Conservation (phyloP, 345 rosid species). For the Abelmoschus esculentus region DNA sequence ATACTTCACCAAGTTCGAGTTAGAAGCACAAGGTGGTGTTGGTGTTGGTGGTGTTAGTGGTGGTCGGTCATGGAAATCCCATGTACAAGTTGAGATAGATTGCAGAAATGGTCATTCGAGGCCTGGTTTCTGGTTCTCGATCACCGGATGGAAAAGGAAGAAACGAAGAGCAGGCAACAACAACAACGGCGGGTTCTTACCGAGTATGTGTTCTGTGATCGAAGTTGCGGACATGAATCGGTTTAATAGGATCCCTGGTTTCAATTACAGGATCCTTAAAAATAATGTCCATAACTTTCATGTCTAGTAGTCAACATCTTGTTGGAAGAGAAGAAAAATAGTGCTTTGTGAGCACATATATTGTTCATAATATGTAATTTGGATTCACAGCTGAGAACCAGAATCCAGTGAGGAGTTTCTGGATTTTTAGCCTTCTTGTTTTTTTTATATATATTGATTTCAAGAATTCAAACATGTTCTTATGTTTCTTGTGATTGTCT, state of each 20-base stretch:
- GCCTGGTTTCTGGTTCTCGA: conserved; percentile 45
- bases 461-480: neutral
- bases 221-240: conserved; percentile 38
- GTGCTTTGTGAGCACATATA: neutral
- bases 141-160: conserved; percentile 46
- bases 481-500: neutral
- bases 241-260: conserved; percentile 29
- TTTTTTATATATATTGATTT: no score
- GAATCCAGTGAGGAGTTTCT: neutral
- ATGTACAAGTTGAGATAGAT: conserved; percentile 16
- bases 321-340: neutral
- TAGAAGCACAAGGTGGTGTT: conserved; percentile 8
- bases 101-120: conserved; percentile 28
- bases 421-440: neutral
- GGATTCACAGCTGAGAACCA: neutral
- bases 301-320: conserved; percentile 8
- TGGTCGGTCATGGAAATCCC: conserved; percentile 22
- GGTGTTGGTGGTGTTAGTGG: neutral
- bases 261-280: conserved; percentile 57
- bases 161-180: conserved; percentile 28
- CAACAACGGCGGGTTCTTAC: conserved; percentile 23
- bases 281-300: conserved; percentile 28
- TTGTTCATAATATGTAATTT: conserved; percentile 4
- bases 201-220: conserved; percentile 47
- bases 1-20: conserved; percentile 41